Evolutionary conservation across 2,329 filamentous ascomycete species (phyloP).

Genomic region (Neoscytalidium dimidiatum): DNA sequence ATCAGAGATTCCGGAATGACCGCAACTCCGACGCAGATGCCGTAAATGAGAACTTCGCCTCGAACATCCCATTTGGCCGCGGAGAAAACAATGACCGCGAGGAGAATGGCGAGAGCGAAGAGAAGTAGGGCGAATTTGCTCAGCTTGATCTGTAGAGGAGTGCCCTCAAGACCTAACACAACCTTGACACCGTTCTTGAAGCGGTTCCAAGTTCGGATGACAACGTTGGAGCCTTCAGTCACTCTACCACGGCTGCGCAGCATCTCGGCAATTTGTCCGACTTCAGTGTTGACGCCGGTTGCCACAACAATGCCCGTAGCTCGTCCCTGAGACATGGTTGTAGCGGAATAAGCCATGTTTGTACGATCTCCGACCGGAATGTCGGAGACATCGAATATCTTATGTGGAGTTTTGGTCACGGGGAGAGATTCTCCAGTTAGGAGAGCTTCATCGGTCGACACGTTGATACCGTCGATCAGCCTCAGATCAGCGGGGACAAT

Average conservation of each 20-base stretch:
- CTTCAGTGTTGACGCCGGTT: slow-evolving; percentile 74
- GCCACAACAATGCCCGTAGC: slow-evolving; percentile 68
- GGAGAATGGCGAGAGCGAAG: slow-evolving; percentile 72
- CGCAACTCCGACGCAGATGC: slow-evolving; percentile 49
- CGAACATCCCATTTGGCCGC: slow-evolving; percentile 54
- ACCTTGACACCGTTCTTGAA: slow-evolving; percentile 43
- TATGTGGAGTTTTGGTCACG: slow-evolving; percentile 63
- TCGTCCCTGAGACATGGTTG: slow-evolving; percentile 70
- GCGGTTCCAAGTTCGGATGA: slow-evolving; percentile 24
- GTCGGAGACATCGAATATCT: slow-evolving; percentile 53
- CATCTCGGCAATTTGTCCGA: slow-evolving; percentile 69
- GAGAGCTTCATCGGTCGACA: slow-evolving; percentile 74
- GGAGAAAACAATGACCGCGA: slow-evolving; percentile 68
- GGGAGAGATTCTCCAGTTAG: slow-evolving; percentile 74
- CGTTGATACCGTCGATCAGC: slow-evolving; percentile 66
- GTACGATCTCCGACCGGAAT: slow-evolving; percentile 64
- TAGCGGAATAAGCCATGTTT: slow-evolving; percentile 72
- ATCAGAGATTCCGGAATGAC: slow-evolving; percentile 53
- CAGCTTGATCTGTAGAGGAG: slow-evolving; percentile 80
- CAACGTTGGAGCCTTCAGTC: slow-evolving; percentile 15
- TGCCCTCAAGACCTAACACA: slow-evolving; percentile 71
- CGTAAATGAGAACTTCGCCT: slow-evolving; percentile 50
- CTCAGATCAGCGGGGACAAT: slow-evolving; percentile 68
- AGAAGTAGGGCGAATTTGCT: slow-evolving; percentile 82
- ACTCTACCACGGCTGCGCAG: slow-evolving; percentile 10